Base-by-base conservation (phyloP, 31 red algal species). In the Odonthalia washingtoniensis region DNA sequence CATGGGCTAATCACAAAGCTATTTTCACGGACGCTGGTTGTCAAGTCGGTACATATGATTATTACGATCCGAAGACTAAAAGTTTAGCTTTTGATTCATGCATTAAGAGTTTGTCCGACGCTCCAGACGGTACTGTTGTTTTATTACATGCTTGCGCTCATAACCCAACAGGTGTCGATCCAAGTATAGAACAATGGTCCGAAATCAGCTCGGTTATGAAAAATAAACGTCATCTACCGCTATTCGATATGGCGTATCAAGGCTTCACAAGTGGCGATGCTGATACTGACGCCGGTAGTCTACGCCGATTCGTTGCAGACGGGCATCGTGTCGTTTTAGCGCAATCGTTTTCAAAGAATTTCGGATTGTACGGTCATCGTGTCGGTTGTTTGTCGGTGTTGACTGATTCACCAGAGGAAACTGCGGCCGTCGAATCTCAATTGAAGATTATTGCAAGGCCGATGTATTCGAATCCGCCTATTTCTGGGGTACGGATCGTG, bases 221-320 rank as follows among this genome's bases (percentile, higher is more conserved):
- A 30, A 17, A 63, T 21, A 67, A 72, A 46, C 49, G 75, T 31
- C 79, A 83, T 4, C 62, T 99, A n/a, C 92, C 93, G 26, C 80
- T 99, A 9, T 99, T 99, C 83, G 97, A 99, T 91, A 91, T 75
- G 31, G 97, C 97, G 14, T 99, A 99, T 65, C 97, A 99, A 46
- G 97, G 97, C 24, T 96, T 99, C 80, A 94, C 97, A 32, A 90
- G 87, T 21, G 97, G 97, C n/a, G 78, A 91, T 57, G 27, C 93
- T 53, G 85, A 96, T 31, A 68, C 52, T 38, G 94, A 99, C 75
- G 92, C 85, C 2, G 82, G 69, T 49, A 70, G 90, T 9, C 76
- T 91, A 4, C 86, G 94, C 35, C 61, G 78, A 40, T 96, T 99
- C 83, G 96, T 85, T 36, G 32, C 74, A 35, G 70, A 70, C 43